phyloP scores from a whole-genome alignment of 1,139 yeast species.

The Suhomyces anneliseae region DNA sequence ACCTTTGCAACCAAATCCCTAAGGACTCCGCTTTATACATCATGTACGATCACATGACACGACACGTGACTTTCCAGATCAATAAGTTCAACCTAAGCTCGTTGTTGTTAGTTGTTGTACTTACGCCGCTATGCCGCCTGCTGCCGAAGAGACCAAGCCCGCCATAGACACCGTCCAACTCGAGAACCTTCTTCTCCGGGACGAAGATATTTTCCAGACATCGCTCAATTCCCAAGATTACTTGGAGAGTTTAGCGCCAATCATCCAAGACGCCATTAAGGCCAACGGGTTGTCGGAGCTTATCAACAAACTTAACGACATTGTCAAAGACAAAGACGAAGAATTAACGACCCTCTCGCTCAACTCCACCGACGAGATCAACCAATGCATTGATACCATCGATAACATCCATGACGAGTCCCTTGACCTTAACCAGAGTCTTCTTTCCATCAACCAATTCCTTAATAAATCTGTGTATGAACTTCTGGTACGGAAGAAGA shows the following conservation, averaged over 20 bases:
- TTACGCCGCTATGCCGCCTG: constrained; percentile 1
- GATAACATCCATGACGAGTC: constrained; percentile 58
- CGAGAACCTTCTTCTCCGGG: constrained; percentile 42
- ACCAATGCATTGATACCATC: constrained; percentile 54
- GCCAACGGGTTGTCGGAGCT: constrained; percentile 57
- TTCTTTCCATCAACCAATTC: constrained; percentile 50
- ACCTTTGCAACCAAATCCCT: no score
- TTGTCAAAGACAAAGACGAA: constrained; percentile 60
- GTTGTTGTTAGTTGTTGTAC: no score
- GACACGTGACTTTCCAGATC: background rate
- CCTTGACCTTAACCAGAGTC: constrained; percentile 50
- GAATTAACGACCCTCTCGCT: constrained; percentile 65
- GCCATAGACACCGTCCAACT: constrained; percentile 33
- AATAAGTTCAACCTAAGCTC: no score
- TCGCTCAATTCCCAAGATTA: constrained; percentile 67
- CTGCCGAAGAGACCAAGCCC: constrained; percentile 10
- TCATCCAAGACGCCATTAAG: constrained; percentile 67
- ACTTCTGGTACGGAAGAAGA: constrained; percentile 59
- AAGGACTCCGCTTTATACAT: no score
- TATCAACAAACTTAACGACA: constrained; percentile 53
- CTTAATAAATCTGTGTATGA: constrained; percentile 65
- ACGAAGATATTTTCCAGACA: constrained; percentile 48
- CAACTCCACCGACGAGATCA: constrained; percentile 59
- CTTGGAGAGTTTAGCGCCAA: constrained; percentile 77
- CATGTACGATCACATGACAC: background rate